Conservation (phyloP, 2,329 filamentous ascomycete species). For the Claviceps sp. region DNA sequence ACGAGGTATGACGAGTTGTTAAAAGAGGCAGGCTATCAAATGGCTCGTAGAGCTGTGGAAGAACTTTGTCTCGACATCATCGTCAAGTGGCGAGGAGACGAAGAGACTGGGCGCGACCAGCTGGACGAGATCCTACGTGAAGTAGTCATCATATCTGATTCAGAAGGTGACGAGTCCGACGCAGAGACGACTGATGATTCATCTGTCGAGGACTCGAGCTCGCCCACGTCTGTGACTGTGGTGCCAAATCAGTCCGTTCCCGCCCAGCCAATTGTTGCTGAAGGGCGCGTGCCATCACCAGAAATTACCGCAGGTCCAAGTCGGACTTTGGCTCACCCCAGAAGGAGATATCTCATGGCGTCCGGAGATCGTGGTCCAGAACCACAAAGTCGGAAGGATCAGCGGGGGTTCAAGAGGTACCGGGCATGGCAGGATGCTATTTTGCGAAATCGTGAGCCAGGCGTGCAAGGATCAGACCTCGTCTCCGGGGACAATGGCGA, state of each 20-base stretch:
- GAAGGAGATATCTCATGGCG: slow-evolving; percentile 11
- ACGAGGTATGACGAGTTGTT: slow-evolving; percentile 51
- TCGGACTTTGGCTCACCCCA: not conserved
- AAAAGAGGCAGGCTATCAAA: slow-evolving; percentile 42
- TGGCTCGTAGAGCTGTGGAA: slow-evolving; percentile 48
- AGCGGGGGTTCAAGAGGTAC: slow-evolving; percentile 34
- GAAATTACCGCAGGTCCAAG: not conserved
- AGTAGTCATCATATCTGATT: slow-evolving; percentile 52
- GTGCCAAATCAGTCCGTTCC: slow-evolving; percentile 7
- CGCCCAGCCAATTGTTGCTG: not conserved
- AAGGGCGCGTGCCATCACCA: slow-evolving; percentile 2
- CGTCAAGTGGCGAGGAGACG: slow-evolving; percentile 59
- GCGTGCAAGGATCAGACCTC: slow-evolving; percentile 9
- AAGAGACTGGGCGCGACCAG: slow-evolving; percentile 54
- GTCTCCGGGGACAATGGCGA: slow-evolving; percentile 5
- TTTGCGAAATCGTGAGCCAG: slow-evolving; percentile 16
- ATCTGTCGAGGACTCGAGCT: slow-evolving; percentile 16
- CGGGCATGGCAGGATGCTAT: slow-evolving; percentile 29
- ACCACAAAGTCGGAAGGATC: slow-evolving; percentile 19
- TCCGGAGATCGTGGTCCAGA: slow-evolving; percentile 9
- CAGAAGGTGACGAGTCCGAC: slow-evolving; percentile 32
- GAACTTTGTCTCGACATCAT: slow-evolving; percentile 48
- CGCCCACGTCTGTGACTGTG: slow-evolving; percentile 9
- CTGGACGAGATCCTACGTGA: slow-evolving; percentile 54
- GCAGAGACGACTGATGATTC: slow-evolving; percentile 22